A percentile compares a stretch with the other conserved stretches of the same genome.
Evolutionary conservation across 768 basidiomycete genomes (phyloP).

Genomic region (Coprinopsis strossmayeri): DNA sequence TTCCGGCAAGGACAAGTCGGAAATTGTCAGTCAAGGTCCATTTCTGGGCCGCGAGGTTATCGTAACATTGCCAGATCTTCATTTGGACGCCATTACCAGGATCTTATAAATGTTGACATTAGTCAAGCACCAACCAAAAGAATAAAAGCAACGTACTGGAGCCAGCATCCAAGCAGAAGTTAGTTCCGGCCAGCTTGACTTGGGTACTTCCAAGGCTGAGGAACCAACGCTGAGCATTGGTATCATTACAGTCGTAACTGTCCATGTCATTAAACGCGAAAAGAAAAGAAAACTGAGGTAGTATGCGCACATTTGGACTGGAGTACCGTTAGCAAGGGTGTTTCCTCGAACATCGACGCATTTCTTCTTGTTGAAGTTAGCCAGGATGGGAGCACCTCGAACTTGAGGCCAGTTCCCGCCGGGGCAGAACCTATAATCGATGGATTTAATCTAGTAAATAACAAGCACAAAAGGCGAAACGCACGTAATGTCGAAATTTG

Average conservation of each 20-base stretch:
- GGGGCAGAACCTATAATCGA: constrained; percentile 21
- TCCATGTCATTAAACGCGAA: no score
- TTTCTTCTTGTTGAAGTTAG: constrained; percentile 16
- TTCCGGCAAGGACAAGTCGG: constrained; percentile 20
- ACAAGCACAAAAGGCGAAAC: neutral
- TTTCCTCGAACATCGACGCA: constrained; percentile 28
- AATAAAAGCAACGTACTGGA: constrained; percentile 17
- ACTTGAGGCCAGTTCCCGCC: constrained; percentile 17
- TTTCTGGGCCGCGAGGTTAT: constrained; percentile 26
- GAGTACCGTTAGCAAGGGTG: constrained; percentile 21
- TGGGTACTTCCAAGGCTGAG: constrained; percentile 20
- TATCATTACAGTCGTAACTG: constrained; percentile 29
- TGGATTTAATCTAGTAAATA: neutral
- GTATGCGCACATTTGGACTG: constrained; percentile 25
- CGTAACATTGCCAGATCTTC: constrained; percentile 31
- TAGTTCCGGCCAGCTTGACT: constrained; percentile 23
- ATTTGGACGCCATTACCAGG: constrained; percentile 24
- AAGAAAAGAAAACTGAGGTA: neutral
- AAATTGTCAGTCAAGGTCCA: constrained; percentile 26
- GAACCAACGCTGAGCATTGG: constrained; percentile 24
- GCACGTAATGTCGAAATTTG: constrained; percentile 1
- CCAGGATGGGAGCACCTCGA: constrained; percentile 4
- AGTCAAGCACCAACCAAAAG: neutral
- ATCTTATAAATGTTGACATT: constrained; percentile 7
- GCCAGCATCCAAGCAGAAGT: constrained; percentile 30